Percentiles rank a stretch among this genome's conserved stretches.
These are phyloP conservation scores for Naganishia liquefaciens DNA, from an alignment of 1,284 basidiomycete species.

Conservation along the genomic window DNA sequence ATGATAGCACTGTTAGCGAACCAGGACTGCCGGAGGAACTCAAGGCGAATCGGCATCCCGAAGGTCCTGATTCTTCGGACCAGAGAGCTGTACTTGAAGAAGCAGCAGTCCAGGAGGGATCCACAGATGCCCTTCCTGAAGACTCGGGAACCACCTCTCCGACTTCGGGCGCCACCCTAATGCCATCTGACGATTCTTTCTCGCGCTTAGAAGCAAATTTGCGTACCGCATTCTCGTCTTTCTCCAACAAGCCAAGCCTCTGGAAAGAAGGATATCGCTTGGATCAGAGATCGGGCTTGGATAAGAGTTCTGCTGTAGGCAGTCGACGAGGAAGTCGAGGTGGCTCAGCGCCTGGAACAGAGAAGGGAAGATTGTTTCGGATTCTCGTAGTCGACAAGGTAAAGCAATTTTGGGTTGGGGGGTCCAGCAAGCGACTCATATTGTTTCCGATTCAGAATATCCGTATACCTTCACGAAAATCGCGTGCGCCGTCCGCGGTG, in stretches of 20 bases:
- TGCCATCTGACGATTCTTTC: slow-evolving; percentile 61
- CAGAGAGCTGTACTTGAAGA: background rate
- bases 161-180: slow-evolving; percentile 40
- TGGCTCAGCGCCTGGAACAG: slow-evolving; percentile 57
- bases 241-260: slow-evolving; percentile 10
- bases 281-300: slow-evolving; percentile 51
- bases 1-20: slow-evolving; percentile 16
- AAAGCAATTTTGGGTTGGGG: slow-evolving; percentile 36
- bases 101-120: background rate
- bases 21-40: background rate
- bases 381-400: slow-evolving; percentile 78
- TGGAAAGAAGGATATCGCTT: slow-evolving; percentile 34
- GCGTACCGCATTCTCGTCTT: slow-evolving; percentile 1
- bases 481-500: slow-evolving; percentile 57
- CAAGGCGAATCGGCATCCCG: background rate
- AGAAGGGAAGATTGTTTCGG: slow-evolving; percentile 66
- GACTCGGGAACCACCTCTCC: slow-evolving; percentile 36
- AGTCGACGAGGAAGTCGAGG: slow-evolving; percentile 49
- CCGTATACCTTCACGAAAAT: slow-evolving; percentile 83
- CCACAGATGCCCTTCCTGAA: background rate
- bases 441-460: slow-evolving; percentile 57
- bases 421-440: background rate
- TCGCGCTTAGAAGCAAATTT: slow-evolving; percentile 51
- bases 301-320: slow-evolving; percentile 42
- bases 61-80: background rate